Conservation (phyloP, 2,329 filamentous ascomycete genomes). For the Aspergillus sclerotialis region DNA sequence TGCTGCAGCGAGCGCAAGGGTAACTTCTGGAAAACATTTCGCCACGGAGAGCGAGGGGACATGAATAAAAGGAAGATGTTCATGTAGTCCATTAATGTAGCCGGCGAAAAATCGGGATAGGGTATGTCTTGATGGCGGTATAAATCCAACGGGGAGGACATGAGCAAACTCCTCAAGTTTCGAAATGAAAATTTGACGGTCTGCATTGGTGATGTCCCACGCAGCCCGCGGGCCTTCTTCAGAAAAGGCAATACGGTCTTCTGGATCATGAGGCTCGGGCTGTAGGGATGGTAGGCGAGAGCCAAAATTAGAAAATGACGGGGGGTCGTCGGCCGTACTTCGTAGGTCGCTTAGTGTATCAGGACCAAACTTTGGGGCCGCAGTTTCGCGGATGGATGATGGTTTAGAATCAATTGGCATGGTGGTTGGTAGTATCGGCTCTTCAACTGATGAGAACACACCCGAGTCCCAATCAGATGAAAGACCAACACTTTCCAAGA, state of each 20-base stretch:
- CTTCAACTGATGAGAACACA: conserved; percentile 38
- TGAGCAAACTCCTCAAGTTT: conserved; percentile 41
- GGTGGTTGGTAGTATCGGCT: conserved; percentile 29
- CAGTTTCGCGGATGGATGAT: conserved; percentile 22
- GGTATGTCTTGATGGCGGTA: conserved; percentile 43
- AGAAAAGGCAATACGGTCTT: conserved; percentile 34
- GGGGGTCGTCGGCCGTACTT: conserved; percentile 31
- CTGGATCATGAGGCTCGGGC: conserved; percentile 39
- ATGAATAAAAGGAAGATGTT: conserved; percentile 48
- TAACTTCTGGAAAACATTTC: conserved; percentile 41
- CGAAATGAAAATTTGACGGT: conserved; percentile 38
- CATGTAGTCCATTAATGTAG: conserved; percentile 46
- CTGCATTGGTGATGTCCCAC: conserved; percentile 42
- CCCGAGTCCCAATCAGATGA: conserved; percentile 45
- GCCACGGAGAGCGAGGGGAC: conserved; percentile 42
- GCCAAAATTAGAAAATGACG: conserved; percentile 43
- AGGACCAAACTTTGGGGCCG: conserved; percentile 28
- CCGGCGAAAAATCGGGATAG: conserved; percentile 45
- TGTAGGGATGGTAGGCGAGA: conserved; percentile 42
- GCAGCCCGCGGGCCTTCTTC: conserved; percentile 39
- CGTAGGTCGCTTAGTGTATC: conserved; percentile 35
- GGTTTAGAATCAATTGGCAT: conserved; percentile 32
- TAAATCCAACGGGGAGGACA: conserved; percentile 40
- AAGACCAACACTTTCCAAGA: conserved; percentile 43
- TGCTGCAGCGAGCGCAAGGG: conserved; percentile 46